phyloP scores from a whole-genome alignment of 768 basidiomycete genomes.

The Mycena galericulata region DNA sequence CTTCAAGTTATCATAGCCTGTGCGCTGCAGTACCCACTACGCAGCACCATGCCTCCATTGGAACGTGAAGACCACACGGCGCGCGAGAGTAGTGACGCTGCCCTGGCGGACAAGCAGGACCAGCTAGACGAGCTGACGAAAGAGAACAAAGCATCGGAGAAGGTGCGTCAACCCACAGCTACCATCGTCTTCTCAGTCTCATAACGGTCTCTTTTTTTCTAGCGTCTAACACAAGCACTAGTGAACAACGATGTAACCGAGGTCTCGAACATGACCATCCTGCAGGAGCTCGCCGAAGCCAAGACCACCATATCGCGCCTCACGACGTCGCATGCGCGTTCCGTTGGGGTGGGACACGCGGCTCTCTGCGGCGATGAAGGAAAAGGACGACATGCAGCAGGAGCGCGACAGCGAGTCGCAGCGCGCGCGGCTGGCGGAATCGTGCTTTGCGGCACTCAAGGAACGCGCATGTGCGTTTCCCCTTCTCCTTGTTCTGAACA shows the following conservation, averaged over 20 bases:
- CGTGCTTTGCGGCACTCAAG: slow-evolving; percentile 69
- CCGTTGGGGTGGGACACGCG: slow-evolving; percentile 78
- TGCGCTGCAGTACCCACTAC: neutral
- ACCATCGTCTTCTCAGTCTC: neutral
- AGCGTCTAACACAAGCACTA: slow-evolving; percentile 81
- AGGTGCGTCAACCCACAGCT: slow-evolving; percentile 60
- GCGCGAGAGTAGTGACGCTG: slow-evolving; percentile 9
- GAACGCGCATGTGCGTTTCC: slow-evolving; percentile 70
- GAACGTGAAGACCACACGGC: neutral
- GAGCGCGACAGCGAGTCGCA: slow-evolving; percentile 81
- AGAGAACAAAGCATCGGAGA: slow-evolving; percentile 74
- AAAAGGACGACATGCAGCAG: slow-evolving; percentile 87
- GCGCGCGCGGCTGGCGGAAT: slow-evolving; percentile 76
- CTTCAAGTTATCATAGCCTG: too few species aligned
- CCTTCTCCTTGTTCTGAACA: neutral
- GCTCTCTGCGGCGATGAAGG: slow-evolving; percentile 72
- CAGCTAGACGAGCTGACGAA: slow-evolving; percentile 53
- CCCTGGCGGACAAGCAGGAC: slow-evolving; percentile 46
- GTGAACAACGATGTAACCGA: slow-evolving; percentile 88
- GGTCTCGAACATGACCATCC: slow-evolving; percentile 76
- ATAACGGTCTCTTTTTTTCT: neutral
- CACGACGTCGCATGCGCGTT: slow-evolving; percentile 75
- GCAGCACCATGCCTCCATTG: neutral
- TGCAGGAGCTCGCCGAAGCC: slow-evolving; percentile 82
- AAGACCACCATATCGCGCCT: slow-evolving; percentile 74